These are phyloP conservation scores for Oryza longistaminata DNA, from an alignment of 176 grass and related monocot genomes.

Conservation along the genomic window DNA sequence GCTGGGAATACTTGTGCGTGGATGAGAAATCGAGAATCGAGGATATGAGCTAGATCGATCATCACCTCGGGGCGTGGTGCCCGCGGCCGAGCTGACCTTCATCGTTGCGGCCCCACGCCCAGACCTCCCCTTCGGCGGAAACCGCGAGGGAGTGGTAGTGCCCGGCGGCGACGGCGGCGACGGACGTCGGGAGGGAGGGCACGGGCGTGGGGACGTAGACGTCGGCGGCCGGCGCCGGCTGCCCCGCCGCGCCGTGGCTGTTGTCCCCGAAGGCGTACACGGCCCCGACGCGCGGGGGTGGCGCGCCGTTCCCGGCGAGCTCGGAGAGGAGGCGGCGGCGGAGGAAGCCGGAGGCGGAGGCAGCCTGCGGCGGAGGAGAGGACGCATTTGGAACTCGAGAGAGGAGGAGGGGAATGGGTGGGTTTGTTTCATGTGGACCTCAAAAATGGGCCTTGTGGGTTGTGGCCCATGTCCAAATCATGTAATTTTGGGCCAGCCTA, in stretches of 20 bases:
- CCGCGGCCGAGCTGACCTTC: constrained; percentile 79
- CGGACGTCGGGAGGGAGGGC: constrained; percentile 54
- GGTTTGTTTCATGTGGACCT: too few species aligned
- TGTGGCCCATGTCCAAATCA: not conserved
- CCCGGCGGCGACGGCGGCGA: constrained; percentile 47
- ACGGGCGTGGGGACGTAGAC: constrained; percentile 66
- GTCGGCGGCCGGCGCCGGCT: constrained; percentile 43
- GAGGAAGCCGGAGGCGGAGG: constrained; percentile 7
- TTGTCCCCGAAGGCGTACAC: constrained; percentile 87
- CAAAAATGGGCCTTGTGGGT: not conserved
- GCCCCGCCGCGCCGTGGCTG: constrained; percentile 67
- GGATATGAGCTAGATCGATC: not conserved
- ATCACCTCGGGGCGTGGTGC: constrained; percentile 48
- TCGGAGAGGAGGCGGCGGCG: constrained; percentile 34
- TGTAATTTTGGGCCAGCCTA: not conserved
- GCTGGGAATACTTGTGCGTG: not conserved
- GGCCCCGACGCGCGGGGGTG: not conserved
- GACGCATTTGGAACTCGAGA: constrained; percentile 7
- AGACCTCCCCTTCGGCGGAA: constrained; percentile 61
- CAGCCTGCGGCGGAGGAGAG: constrained; percentile 9
- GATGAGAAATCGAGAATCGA: not conserved
- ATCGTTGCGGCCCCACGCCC: constrained; percentile 89
- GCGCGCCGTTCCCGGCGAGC: constrained; percentile 1
- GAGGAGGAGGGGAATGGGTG: not conserved
- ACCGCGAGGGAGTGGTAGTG: constrained; percentile 92